A percentile compares a stretch with the other conserved stretches of the same genome.
Conservation (phyloP, 768 basidiomycete genomes). For the Amanita fuliginea region DNA sequence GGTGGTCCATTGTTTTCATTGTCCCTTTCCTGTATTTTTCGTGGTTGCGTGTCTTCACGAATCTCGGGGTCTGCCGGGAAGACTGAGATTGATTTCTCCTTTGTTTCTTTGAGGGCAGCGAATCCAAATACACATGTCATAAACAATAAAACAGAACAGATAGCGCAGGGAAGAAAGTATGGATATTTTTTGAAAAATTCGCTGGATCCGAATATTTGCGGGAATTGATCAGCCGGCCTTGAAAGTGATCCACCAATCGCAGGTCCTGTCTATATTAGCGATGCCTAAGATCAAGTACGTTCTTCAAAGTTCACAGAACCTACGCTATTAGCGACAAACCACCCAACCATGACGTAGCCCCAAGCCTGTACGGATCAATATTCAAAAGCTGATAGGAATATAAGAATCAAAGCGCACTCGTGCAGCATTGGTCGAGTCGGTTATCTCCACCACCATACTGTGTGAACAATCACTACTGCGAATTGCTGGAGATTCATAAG, state of each 20-base stretch:
- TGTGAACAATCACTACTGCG: background rate
- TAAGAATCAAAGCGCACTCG: constrained; percentile 15
- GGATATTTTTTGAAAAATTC: constrained; percentile 35
- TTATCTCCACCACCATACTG: constrained; percentile 46
- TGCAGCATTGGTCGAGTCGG: constrained; percentile 42
- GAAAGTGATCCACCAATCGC: background rate
- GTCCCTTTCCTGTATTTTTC: background rate
- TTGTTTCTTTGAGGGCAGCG: constrained; percentile 36
- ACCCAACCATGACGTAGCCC: constrained; percentile 26
- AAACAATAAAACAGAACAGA: constrained; percentile 24
- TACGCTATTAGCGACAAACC: constrained; percentile 12
- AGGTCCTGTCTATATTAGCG: background rate
- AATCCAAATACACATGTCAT: constrained; percentile 32
- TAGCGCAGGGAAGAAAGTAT: constrained; percentile 32
- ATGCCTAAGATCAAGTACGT: background rate
- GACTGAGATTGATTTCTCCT: background rate
- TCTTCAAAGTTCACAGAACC: background rate
- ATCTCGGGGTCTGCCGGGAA: background rate
- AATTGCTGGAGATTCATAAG: background rate
- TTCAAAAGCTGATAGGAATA: background rate
- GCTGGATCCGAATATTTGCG: constrained; percentile 22
- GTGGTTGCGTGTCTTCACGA: background rate
- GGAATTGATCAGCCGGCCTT: constrained; percentile 29
- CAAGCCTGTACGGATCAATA: background rate
- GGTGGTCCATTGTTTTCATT: background rate